Conservation (phyloP, 208 protist species). For the Wallacemonas rigidus region DNA sequence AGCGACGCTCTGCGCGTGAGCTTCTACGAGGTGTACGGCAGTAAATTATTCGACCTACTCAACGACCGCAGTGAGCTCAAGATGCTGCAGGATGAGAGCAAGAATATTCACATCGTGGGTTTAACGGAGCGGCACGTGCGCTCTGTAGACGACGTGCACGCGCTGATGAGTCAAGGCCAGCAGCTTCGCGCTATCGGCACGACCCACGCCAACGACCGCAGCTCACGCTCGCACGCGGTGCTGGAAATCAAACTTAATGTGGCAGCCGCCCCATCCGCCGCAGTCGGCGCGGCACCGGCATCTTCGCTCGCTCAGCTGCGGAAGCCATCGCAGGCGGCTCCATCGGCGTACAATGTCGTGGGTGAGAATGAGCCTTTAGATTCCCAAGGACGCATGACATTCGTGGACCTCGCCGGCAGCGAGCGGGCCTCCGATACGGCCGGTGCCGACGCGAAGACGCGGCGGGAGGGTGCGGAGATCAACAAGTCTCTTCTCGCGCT, state of each 20-base stretch:
- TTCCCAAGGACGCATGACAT: slow-evolving; percentile 90
- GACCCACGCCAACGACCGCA: slow-evolving; percentile 86
- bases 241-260: slow-evolving; percentile 73
- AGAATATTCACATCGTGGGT: slow-evolving; percentile 92
- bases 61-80: slow-evolving; percentile 83
- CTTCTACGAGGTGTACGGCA: slow-evolving; percentile 96
- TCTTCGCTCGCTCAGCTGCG: background rate
- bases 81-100: slow-evolving; percentile 92
- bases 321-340: background rate
- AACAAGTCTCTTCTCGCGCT: slow-evolving; percentile 98
- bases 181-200: slow-evolving; percentile 73
- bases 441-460: slow-evolving; percentile 84
- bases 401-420: slow-evolving; percentile 98
- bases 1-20: slow-evolving; percentile 54
- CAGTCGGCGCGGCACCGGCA: background rate
- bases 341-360: background rate
- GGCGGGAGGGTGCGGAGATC: slow-evolving; percentile 96
- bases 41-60: slow-evolving; percentile 94
- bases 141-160: slow-evolving; percentile 68
- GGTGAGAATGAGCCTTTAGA: background rate
- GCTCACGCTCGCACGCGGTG: slow-evolving; percentile 84
- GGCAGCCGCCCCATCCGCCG: background rate
- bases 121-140: slow-evolving; percentile 77
- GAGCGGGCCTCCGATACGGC: slow-evolving; percentile 95
- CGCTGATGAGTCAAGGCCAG: slow-evolving; percentile 82